Evolutionary conservation across 2,329 filamentous ascomycete species (phyloP).

Genomic region (Dactylellina drechsleri): DNA sequence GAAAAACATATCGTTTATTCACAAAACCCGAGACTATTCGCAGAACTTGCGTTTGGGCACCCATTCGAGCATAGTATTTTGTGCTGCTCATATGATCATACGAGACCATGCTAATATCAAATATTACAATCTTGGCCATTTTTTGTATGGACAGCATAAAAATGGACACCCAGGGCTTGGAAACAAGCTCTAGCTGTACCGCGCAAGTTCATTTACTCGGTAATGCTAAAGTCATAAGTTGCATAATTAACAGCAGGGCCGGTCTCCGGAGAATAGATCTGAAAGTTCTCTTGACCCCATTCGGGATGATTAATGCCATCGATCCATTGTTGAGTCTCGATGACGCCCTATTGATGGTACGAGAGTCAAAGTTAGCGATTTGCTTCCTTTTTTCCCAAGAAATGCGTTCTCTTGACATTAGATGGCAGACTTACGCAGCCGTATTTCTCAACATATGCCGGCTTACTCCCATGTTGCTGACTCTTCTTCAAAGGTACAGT

Average conservation of each 20-base stretch:
- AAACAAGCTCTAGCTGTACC: too few relatives aligned
- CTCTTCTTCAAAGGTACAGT: slow-evolving; percentile 75
- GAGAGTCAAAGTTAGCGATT: slow-evolving; percentile 61
- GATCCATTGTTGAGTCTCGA: slow-evolving; percentile 94
- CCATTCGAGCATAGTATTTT: too few relatives aligned
- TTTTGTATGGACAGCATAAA: too few relatives aligned
- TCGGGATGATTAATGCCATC: slow-evolving; percentile 91
- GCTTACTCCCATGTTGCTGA: slow-evolving; percentile 58
- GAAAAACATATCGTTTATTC: too few relatives aligned
- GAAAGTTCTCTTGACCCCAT: slow-evolving; percentile 73
- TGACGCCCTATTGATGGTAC: slow-evolving; percentile 84
- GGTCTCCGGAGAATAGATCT: slow-evolving; percentile 69
- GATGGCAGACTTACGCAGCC: slow-evolving; percentile 54
- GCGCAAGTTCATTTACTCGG: too few relatives aligned
- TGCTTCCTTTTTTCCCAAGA: slow-evolving; percentile 60
- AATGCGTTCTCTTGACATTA: slow-evolving; percentile 60
- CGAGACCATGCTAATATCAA: too few relatives aligned
- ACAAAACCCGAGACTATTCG: too few relatives aligned
- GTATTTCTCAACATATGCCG: slow-evolving; percentile 62
- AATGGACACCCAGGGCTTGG: too few relatives aligned
- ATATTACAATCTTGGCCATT: too few relatives aligned
- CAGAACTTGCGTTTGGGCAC: too few relatives aligned
- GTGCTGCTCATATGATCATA: too few relatives aligned
- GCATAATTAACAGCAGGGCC: slow-evolving; percentile 72
- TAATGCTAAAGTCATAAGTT: slow-evolving; percentile 67